Evolutionary conservation across 2,329 filamentous ascomycete genomes (phyloP).

Genomic region (Hypoxylon sp.): DNA sequence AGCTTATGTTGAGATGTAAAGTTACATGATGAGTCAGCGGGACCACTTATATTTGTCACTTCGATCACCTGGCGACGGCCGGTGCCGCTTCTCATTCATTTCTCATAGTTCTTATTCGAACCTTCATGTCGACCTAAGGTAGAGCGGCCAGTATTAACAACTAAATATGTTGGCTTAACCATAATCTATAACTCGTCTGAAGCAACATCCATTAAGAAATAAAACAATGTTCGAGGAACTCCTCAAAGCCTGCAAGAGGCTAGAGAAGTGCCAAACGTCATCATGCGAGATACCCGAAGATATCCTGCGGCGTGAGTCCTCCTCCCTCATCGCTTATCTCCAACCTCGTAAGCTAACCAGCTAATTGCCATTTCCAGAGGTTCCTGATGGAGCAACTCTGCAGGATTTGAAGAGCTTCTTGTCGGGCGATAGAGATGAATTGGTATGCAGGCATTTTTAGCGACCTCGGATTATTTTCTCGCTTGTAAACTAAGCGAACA

Average conservation of each 20-base stretch:
- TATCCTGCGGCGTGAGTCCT: conserved; percentile 23
- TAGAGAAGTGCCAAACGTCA: neutral
- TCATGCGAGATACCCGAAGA: conserved; percentile 24
- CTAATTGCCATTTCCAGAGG: conserved; percentile 23
- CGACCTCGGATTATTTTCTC: neutral
- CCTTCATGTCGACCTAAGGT: no score
- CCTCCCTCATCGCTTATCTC: neutral
- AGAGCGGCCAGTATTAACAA: no score
- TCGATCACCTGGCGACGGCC: conserved; percentile 11
- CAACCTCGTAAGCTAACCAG: neutral
- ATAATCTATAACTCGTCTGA: neutral
- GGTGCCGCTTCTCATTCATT: neutral
- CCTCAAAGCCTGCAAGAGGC: conserved; percentile 22
- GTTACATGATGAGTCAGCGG: conserved; percentile 7
- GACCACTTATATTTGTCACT: neutral
- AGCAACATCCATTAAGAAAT: neutral
- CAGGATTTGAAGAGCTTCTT: conserved; percentile 25
- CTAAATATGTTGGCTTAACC: neutral
- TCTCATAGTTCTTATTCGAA: neutral
- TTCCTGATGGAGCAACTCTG: conserved; percentile 21
- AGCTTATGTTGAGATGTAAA: neutral
- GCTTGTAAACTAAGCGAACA: conserved; percentile 16
- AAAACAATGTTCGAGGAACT: conserved; percentile 32
- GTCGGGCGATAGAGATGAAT: conserved; percentile 4
- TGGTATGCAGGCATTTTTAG: conserved; percentile 17